Evolutionary conservation across 768 basidiomycete species (phyloP).

Genomic region (Leccinum boreale): DNA sequence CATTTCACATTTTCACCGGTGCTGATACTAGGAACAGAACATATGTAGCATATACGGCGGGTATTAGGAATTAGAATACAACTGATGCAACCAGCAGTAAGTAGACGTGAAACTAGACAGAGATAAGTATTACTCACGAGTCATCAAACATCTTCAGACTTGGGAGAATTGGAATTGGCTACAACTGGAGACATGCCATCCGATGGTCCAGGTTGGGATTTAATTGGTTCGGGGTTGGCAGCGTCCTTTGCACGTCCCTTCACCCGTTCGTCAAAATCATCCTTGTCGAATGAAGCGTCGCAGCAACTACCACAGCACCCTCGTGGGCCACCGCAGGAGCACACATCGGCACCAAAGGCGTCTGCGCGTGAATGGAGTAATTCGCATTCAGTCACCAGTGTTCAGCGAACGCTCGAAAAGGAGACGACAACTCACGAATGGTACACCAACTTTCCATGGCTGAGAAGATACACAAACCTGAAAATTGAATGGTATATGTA

Average conservation of each 20-base stretch:
- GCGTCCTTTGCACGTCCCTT: constrained; percentile 21
- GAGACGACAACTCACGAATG: constrained; percentile 19
- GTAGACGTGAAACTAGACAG: background rate
- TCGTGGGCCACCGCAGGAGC: constrained; percentile 25
- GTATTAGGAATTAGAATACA: background rate
- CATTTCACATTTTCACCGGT: background rate
- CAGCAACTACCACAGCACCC: constrained; percentile 30
- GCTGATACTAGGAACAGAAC: background rate
- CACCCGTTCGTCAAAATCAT: constrained; percentile 30
- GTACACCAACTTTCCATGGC: constrained; percentile 24
- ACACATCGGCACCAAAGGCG: constrained; percentile 18
- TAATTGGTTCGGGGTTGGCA: constrained; percentile 8
- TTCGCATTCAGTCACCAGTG: background rate
- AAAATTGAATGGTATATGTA: background rate
- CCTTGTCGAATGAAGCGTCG: constrained; percentile 27
- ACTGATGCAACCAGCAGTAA: background rate
- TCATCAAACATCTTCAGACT: background rate
- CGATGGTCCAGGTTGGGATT: constrained; percentile 22
- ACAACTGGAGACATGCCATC: constrained; percentile 15
- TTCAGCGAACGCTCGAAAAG: background rate
- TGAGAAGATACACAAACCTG: constrained; percentile 15
- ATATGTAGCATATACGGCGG: background rate
- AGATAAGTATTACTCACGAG: background rate
- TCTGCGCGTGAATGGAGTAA: constrained; percentile 6
- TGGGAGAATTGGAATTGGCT: constrained; percentile 1